Conservation (phyloP, 768 basidiomycete species). For the Collybia sp. region DNA sequence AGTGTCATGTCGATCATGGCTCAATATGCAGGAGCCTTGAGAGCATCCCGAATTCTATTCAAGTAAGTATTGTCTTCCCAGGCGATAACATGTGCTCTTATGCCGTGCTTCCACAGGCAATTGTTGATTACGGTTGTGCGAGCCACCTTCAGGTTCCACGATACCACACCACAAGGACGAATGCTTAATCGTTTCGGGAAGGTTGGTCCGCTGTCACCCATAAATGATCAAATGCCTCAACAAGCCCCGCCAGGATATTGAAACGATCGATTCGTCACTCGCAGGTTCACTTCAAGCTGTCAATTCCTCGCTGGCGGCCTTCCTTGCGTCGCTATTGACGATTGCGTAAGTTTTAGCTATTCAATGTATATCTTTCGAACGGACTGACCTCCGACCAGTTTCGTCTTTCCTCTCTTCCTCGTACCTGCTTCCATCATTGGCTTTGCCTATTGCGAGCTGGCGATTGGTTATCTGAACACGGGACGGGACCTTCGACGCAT, state of each 20-base stretch:
- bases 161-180: constrained; percentile 80
- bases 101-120: constrained; percentile 30
- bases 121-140: constrained; percentile 68
- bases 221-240: neutral
- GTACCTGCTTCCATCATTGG: constrained; percentile 74
- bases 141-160: constrained; percentile 83
- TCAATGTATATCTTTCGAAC: constrained; percentile 2
- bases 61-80: constrained; percentile 17
- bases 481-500: constrained; percentile 84
- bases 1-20: constrained; percentile 41
- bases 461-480: constrained; percentile 71
- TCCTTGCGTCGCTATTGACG: constrained; percentile 71
- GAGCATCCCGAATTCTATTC: constrained; percentile 41
- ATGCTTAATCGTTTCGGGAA: constrained; percentile 86
- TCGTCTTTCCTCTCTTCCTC: constrained; percentile 81
- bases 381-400: constrained; percentile 22
- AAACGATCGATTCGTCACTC: constrained; percentile 77
- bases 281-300: constrained; percentile 69
- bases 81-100: constrained; percentile 22
- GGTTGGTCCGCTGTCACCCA: constrained; percentile 19
- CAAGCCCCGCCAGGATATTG: constrained; percentile 52
- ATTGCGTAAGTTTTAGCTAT: constrained; percentile 46
- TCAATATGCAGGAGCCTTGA: constrained; percentile 58
- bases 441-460: constrained; percentile 63
- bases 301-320: constrained; percentile 71